A percentile compares a stretch with the other conserved stretches of the same genome.
Evolutionary conservation across 2,329 filamentous ascomycete species (phyloP).

Genomic region (Ceratocystiopsis minuta): DNA sequence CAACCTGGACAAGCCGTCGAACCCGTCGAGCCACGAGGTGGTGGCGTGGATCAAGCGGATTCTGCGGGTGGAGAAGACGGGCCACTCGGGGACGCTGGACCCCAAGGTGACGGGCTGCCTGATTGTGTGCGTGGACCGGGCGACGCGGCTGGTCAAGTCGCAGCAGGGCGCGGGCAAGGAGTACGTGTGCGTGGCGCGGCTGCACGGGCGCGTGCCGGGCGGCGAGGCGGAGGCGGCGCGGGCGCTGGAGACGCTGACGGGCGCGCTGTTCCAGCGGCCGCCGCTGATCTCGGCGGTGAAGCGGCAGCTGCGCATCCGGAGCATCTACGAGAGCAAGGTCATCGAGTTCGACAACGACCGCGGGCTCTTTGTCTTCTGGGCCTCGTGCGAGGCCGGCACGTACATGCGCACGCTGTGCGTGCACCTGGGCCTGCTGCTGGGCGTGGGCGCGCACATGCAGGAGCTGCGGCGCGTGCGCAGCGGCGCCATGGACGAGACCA

Average conservation of each 20-base stretch:
- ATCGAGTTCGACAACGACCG: slow-evolving; percentile 97
- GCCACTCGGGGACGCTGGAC: slow-evolving; percentile 93
- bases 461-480: slow-evolving; percentile 85
- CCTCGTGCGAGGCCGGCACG: slow-evolving; percentile 94
- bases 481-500: slow-evolving; percentile 86
- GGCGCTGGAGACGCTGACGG: slow-evolving; percentile 87
- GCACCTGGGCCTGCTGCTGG: slow-evolving; percentile 48
- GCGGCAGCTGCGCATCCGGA: slow-evolving; percentile 93
- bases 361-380: slow-evolving; percentile 96
- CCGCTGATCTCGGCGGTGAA: slow-evolving; percentile 97
- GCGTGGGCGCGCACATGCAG: slow-evolving; percentile 68
- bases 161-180: slow-evolving; percentile 99
- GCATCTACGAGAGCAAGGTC: slow-evolving; percentile 92
- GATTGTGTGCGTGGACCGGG: slow-evolving; percentile 58
- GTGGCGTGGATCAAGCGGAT: slow-evolving; percentile 99
- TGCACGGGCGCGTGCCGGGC: slow-evolving; percentile 89
- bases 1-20: slow-evolving; percentile 94
- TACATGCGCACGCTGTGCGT: slow-evolving; percentile 98
- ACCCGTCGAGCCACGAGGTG: slow-evolving; percentile 95
- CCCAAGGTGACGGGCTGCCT: slow-evolving; percentile 61
- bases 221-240: slow-evolving; percentile 85
- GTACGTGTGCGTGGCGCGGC: slow-evolving; percentile 86
- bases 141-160: slow-evolving; percentile 93
- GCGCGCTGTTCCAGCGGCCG: slow-evolving; percentile 90
- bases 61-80: slow-evolving; percentile 84